phyloP scores from a whole-genome alignment of 2,329 filamentous ascomycete genomes.

The Aspergillus candidus region DNA sequence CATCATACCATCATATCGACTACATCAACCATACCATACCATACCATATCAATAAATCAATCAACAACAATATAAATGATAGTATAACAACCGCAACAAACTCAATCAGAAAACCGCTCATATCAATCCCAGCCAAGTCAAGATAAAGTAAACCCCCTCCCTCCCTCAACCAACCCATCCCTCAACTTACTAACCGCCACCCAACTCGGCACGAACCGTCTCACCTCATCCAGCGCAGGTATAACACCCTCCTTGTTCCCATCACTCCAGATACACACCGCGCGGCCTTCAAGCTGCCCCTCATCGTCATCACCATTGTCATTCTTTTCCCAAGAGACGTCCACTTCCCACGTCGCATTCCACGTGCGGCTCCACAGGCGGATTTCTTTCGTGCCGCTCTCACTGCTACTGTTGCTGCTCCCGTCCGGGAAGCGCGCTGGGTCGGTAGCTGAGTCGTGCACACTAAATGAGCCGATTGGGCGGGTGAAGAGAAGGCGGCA shows the following conservation, averaged over 20 bases:
- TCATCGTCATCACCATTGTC: conserved; percentile 12
- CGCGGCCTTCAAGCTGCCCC: conserved; percentile 52
- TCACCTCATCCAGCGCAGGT: conserved; percentile 75
- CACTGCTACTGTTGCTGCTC: conserved; percentile 54
- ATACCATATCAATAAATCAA: not conserved
- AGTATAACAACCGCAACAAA: not conserved
- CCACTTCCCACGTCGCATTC: conserved; percentile 68
- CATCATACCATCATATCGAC: no score
- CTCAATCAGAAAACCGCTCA: not conserved
- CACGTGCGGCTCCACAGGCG: conserved; percentile 79
- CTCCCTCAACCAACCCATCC: conserved; percentile 77
- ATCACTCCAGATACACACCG: conserved; percentile 84
- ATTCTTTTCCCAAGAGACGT: conserved; percentile 55
- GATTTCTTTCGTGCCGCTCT: conserved; percentile 55
- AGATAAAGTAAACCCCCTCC: conserved; percentile 57
- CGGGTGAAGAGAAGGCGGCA: conserved; percentile 68
- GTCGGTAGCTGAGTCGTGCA: conserved; percentile 55
- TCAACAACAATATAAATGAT: not conserved
- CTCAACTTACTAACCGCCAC: conserved; percentile 66
- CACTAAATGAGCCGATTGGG: conserved; percentile 59
- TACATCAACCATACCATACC: no score
- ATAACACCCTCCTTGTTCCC: conserved; percentile 65
- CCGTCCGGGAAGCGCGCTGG: conserved; percentile 56
- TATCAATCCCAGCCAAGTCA: not conserved
- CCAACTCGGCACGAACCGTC: conserved; percentile 74